Conservation (phyloP, 371 early-diverging fungal genomes). For the Mucor velutinosus region DNA sequence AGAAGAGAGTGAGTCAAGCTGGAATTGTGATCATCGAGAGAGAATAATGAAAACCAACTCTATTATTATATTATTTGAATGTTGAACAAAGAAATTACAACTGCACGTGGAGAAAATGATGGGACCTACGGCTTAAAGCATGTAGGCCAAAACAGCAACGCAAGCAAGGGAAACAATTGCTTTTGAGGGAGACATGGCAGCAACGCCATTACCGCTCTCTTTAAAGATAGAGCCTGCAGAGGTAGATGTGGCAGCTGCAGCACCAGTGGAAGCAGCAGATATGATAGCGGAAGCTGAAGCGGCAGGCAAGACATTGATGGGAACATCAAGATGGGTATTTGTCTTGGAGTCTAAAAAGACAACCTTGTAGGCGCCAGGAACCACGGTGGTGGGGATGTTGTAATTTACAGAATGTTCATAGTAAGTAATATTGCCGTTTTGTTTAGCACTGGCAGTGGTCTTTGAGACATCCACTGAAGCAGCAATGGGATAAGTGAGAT, state of each 20-base stretch:
- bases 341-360: constrained; percentile 40
- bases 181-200: constrained; percentile 23
- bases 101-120: constrained; percentile 9
- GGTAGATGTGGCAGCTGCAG: constrained; percentile 14
- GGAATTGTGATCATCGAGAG: neutral
- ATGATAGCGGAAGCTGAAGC: constrained; percentile 26
- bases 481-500: constrained; percentile 22
- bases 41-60: neutral
- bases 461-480: constrained; percentile 39
- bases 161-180: constrained; percentile 24
- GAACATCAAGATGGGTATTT: constrained; percentile 34
- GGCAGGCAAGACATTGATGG: constrained; percentile 44
- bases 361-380: constrained; percentile 47
- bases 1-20: neutral
- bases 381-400: constrained; percentile 39
- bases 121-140: constrained; percentile 14
- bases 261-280: constrained; percentile 8
- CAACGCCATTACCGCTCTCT: constrained; percentile 6
- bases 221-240: constrained; percentile 17
- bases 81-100: constrained; percentile 4
- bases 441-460: constrained; percentile 28
- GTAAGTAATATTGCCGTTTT: constrained; percentile 33
- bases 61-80: neutral
- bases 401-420: constrained; percentile 51
- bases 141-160: constrained; percentile 24